Percentiles rank a stretch among this genome's conserved stretches.
phyloP scores from a whole-genome alignment of 805 yeast genomes.

The Starmerella cellae region DNA sequence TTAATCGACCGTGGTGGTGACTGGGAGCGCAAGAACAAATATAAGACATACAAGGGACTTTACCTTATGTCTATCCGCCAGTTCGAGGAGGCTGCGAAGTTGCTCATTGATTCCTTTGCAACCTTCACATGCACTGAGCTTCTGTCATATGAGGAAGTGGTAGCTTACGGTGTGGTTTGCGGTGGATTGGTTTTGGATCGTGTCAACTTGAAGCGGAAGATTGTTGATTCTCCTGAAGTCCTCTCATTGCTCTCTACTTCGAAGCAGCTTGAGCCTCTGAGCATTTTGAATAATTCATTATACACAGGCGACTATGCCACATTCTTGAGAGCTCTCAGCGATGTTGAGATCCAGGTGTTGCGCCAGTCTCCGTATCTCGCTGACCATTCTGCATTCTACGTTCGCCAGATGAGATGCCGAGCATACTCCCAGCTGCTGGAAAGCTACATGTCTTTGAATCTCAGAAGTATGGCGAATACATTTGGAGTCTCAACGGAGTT shows the following conservation, averaged over 20 bases:
- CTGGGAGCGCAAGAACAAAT: slow-evolving; percentile 96
- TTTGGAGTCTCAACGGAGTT: slow-evolving; percentile 84
- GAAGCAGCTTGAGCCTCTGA: slow-evolving; percentile 61
- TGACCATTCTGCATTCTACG: slow-evolving; percentile 68
- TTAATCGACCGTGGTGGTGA: slow-evolving; percentile 95
- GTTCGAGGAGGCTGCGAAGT: slow-evolving; percentile 69
- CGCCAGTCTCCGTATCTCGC: slow-evolving; percentile 52
- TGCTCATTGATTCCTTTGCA: slow-evolving; percentile 80
- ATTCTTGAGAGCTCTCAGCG: slow-evolving; percentile 63
- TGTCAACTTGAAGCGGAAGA: slow-evolving; percentile 66
- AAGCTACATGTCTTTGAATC: slow-evolving; percentile 78
- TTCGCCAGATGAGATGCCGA: slow-evolving; percentile 87
- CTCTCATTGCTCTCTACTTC: slow-evolving; percentile 59
- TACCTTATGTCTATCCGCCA: slow-evolving; percentile 73
- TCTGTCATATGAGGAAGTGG: slow-evolving; percentile 78
- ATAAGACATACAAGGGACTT: slow-evolving; percentile 81
- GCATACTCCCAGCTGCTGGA: slow-evolving; percentile 90
- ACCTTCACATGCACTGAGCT: slow-evolving; percentile 91
- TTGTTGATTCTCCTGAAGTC: slow-evolving; percentile 89
- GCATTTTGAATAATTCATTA: slow-evolving; percentile 69
- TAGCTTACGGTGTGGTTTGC: slow-evolving; percentile 74
- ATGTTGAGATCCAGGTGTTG: slow-evolving; percentile 62
- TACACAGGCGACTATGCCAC: slow-evolving; percentile 78
- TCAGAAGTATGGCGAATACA: slow-evolving; percentile 85
- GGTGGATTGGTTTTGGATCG: slow-evolving; percentile 76